phyloP scores from a whole-genome alignment of 345 rosid genomes.

The Gossypium thurberi region DNA sequence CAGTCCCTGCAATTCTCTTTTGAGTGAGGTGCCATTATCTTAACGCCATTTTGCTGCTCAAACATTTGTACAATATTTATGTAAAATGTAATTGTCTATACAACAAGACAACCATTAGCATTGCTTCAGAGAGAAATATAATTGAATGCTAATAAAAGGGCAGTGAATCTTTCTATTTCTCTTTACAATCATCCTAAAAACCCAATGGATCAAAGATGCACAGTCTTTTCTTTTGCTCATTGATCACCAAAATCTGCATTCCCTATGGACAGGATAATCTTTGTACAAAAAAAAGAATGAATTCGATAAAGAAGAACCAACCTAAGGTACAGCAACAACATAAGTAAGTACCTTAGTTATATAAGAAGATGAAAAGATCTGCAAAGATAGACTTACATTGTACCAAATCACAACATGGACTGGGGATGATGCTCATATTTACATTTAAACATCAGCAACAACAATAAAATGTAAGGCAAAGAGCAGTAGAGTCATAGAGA shows the following conservation, averaged over 20 bases:
- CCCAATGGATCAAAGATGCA: constrained; percentile 33
- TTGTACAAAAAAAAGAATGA: not conserved
- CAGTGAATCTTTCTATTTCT: not conserved
- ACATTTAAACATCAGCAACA: too few relatives aligned
- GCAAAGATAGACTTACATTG: too few relatives aligned
- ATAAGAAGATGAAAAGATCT: too few relatives aligned
- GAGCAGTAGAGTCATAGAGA: not conserved
- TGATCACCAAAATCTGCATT: constrained; percentile 36
- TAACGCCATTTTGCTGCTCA: not conserved
- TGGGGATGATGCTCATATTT: too few relatives aligned
- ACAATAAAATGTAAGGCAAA: too few relatives aligned
- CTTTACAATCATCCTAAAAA: too few relatives aligned
- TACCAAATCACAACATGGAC: too few relatives aligned
- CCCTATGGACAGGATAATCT: not conserved
- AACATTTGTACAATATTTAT: not conserved
- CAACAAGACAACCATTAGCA: too few relatives aligned
- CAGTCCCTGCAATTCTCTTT: too few relatives aligned
- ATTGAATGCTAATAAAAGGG: constrained; percentile 1
- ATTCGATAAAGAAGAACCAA: not conserved
- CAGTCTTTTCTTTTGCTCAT: constrained; percentile 28
- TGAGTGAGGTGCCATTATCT: not conserved
- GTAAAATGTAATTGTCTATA: not conserved
- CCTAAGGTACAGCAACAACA: too few relatives aligned
- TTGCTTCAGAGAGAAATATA: not conserved
- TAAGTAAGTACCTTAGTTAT: too few relatives aligned